phyloP scores from a whole-genome alignment of 352 stramenopile species.

The Phytophthora crassamura region DNA sequence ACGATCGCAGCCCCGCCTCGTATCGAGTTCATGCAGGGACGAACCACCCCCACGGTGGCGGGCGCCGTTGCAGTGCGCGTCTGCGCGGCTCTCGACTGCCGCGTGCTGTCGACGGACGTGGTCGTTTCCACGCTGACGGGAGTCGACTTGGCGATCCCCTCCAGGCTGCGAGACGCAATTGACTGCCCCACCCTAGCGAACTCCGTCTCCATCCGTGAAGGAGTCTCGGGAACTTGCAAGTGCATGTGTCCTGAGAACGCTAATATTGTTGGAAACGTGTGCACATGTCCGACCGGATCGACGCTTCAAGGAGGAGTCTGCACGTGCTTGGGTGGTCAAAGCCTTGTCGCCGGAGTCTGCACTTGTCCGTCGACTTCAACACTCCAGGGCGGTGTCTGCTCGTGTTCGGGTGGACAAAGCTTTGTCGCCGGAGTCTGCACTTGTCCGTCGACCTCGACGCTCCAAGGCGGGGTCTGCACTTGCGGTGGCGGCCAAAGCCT shows the following conservation, averaged over 20 bases:
- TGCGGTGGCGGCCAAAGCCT: not conserved
- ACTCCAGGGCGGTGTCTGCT: not conserved
- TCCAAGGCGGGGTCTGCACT: not conserved
- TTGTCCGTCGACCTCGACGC: not conserved
- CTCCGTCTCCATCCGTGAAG: not conserved
- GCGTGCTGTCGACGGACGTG: conserved; percentile 4
- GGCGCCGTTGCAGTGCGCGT: conserved; percentile 5
- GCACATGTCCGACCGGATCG: not conserved
- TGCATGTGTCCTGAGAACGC: not conserved
- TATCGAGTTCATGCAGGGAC: conserved; percentile 1
- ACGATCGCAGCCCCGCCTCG: conserved; percentile 2
- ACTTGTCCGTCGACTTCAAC: not conserved
- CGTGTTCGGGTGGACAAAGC: not conserved
- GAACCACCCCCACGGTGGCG: not conserved
- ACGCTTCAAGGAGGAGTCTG: not conserved
- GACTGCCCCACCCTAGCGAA: conserved; percentile 1
- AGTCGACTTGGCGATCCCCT: not conserved
- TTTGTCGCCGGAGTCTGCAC: not conserved
- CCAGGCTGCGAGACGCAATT: not conserved
- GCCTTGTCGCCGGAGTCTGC: not conserved
- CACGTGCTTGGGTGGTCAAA: not conserved
- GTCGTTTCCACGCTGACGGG: not conserved
- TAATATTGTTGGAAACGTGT: not conserved
- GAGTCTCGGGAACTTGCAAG: not conserved
- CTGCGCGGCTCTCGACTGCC: conserved; percentile 1